A percentile compares a stretch with the other conserved stretches of the same genome.
Conservation (phyloP, 768 basidiomycete genomes). For the Trametes coccinea region DNA sequence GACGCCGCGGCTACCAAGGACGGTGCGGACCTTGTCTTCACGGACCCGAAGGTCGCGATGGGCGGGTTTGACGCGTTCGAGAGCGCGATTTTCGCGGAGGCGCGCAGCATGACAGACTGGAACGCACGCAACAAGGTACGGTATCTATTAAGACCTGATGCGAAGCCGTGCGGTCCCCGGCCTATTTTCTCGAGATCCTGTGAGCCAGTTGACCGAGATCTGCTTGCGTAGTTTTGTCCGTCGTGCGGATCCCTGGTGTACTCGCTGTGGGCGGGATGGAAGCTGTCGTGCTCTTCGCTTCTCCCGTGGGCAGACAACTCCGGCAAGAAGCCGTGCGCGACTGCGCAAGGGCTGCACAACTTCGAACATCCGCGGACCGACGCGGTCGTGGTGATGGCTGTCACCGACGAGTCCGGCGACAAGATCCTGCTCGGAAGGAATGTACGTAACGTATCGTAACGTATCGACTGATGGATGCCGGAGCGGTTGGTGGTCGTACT, state of each 20-base stretch:
- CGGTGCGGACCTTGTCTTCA: conserved; percentile 51
- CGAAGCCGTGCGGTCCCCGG: too few species aligned
- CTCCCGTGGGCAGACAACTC: conserved; percentile 73
- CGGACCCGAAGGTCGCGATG: conserved; percentile 64
- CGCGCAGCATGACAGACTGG: conserved; percentile 89
- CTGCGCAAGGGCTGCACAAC: conserved; percentile 86
- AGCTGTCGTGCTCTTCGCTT: conserved; percentile 75
- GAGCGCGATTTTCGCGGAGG: conserved; percentile 75
- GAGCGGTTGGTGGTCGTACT: background rate
- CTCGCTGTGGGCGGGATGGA: conserved; percentile 96
- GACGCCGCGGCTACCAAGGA: conserved; percentile 37
- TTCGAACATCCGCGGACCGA: conserved; percentile 82
- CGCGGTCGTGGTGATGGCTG: conserved; percentile 89
- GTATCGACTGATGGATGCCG: too few species aligned
- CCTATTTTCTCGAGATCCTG: background rate
- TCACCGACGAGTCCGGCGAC: conserved; percentile 76
- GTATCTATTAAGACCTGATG: too few species aligned
- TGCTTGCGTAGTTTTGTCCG: conserved; percentile 70
- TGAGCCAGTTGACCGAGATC: background rate
- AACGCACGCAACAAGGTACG: conserved; percentile 81
- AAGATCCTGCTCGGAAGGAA: conserved; percentile 87
- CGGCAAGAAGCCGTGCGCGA: conserved; percentile 66
- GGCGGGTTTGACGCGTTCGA: conserved; percentile 59
- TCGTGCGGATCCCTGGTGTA: conserved; percentile 81
- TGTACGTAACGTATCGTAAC: conserved; percentile 42